Conservation (phyloP, 768 basidiomycete genomes). For the Termitomyces sp. region DNA sequence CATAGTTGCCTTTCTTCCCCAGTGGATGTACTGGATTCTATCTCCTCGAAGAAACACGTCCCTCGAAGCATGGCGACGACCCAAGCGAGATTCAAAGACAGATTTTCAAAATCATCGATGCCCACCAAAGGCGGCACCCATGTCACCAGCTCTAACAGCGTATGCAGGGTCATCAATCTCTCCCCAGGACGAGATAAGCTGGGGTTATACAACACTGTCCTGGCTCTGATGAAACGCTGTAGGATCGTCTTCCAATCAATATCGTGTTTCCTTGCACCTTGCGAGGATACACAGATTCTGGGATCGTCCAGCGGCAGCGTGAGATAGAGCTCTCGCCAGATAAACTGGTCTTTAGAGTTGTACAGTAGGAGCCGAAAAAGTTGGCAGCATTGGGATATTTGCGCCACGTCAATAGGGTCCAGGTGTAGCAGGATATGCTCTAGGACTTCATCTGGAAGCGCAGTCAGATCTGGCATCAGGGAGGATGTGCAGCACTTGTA, state of each 20-base stretch:
- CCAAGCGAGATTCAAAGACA: conserved; percentile 52
- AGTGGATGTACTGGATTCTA: conserved; percentile 10
- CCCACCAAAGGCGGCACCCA: conserved; percentile 30
- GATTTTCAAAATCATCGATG: conserved; percentile 16
- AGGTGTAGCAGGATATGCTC: conserved; percentile 51
- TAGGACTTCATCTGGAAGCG: conserved; percentile 55
- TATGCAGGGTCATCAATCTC: conserved; percentile 33
- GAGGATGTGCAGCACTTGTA: background rate
- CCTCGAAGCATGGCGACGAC: conserved; percentile 35
- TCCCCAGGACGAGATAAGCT: conserved; percentile 36
- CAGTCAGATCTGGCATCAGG: background rate
- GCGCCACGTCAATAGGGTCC: conserved; percentile 57
- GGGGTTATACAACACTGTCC: conserved; percentile 35
- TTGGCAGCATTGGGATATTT: conserved; percentile 44
- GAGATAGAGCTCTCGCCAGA: conserved; percentile 69
- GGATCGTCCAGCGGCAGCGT: conserved; percentile 60
- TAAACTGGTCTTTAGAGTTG: conserved; percentile 31
- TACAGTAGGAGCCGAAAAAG: conserved; percentile 40
- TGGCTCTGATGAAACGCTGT: conserved; percentile 49
- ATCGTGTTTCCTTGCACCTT: conserved; percentile 23
- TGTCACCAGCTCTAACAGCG: conserved; percentile 44
- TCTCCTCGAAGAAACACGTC: conserved; percentile 38
- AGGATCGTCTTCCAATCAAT: conserved; percentile 51
- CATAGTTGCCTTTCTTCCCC: conserved; percentile 39
- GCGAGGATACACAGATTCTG: conserved; percentile 35